Evolutionary conservation across 2,329 filamentous ascomycete genomes (phyloP).

Genomic region (Aciculosporium take): DNA sequence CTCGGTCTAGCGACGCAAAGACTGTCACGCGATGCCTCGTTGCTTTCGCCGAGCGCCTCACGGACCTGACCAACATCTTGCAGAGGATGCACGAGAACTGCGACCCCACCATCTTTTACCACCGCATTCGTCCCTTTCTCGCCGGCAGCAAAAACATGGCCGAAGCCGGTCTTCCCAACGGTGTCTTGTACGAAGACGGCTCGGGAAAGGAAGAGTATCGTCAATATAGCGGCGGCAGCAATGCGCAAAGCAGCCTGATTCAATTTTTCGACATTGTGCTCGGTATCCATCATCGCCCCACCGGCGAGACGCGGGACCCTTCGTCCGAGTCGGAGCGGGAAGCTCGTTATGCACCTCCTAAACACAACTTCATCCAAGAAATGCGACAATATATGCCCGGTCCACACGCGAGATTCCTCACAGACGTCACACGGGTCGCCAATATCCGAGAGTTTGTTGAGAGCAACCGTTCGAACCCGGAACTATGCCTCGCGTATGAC

Average conservation of each 20-base stretch:
- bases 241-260: slow-evolving; percentile 90
- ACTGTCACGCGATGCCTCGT: slow-evolving; percentile 66
- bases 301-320: slow-evolving; percentile 49
- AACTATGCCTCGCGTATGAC: slow-evolving; percentile 71
- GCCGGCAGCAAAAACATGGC: slow-evolving; percentile 97
- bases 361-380: slow-evolving; percentile 83
- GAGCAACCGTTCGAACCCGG: slow-evolving; percentile 41
- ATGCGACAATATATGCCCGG: slow-evolving; percentile 98
- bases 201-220: slow-evolving; percentile 54
- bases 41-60: slow-evolving; percentile 71
- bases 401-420: slow-evolving; percentile 75
- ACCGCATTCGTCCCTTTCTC: slow-evolving; percentile 88
- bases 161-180: slow-evolving; percentile 77
- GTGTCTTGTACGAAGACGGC: slow-evolving; percentile 77
- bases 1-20: slow-evolving; percentile 51
- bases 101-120: slow-evolving; percentile 87
- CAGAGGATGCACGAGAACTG: slow-evolving; percentile 91
- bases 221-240: slow-evolving; percentile 86
- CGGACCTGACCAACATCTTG: slow-evolving; percentile 66
- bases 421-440: slow-evolving; percentile 62
- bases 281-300: slow-evolving; percentile 79
- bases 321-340: slow-evolving; percentile 26
- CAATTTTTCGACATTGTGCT: slow-evolving; percentile 94
- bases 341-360: slow-evolving; percentile 23
- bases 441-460: slow-evolving; percentile 82